Percentiles rank a stretch among this genome's conserved stretches.
These are phyloP conservation scores for Talaromyces borbonicus DNA, from an alignment of 495 filamentous ascomycete genomes.

Conservation along the genomic window DNA sequence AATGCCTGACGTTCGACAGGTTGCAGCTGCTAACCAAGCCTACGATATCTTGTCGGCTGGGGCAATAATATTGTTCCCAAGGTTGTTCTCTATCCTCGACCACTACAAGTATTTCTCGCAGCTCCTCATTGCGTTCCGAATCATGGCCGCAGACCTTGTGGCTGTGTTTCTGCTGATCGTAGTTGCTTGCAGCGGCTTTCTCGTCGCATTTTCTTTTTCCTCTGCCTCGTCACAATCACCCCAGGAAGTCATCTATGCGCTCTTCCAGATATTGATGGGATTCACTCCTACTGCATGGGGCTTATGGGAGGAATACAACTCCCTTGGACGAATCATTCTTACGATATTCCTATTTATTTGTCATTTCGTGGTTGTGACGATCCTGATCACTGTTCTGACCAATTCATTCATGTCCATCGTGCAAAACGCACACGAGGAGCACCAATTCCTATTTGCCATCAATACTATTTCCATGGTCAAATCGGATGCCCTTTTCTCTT, in stretches of 20 bases:
- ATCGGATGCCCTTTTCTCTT: constrained; percentile 85
- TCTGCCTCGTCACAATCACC: constrained; percentile 55
- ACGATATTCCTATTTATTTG: constrained; percentile 82
- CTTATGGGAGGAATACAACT: constrained; percentile 68
- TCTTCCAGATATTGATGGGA: constrained; percentile 93
- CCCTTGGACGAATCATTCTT: constrained; percentile 63
- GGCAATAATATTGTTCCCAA: constrained; percentile 78
- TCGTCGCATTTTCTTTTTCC: constrained; percentile 82
- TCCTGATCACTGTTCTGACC: constrained; percentile 83
- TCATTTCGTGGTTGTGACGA: constrained; percentile 90
- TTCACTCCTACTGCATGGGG: constrained; percentile 69
- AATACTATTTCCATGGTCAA: constrained; percentile 96
- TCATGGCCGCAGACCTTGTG: constrained; percentile 82
- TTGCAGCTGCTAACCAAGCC: constrained; percentile 59
- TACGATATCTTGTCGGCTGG: constrained; percentile 87
- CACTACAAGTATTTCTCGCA: constrained; percentile 94
- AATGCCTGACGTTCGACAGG: constrained; percentile 54
- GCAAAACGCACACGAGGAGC: constrained; percentile 83
- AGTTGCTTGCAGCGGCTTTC: constrained; percentile 85
- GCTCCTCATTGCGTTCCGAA: constrained; percentile 80
- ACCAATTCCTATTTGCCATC: constrained; percentile 89
- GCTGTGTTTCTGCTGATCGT: constrained; percentile 75
- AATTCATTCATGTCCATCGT: constrained; percentile 93
- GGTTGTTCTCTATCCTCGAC: constrained; percentile 83
- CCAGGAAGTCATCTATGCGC: constrained; percentile 60